These are phyloP conservation scores for Colletotrichum viniferum DNA, from an alignment of 2,329 filamentous ascomycete genomes.

Conservation along the genomic window DNA sequence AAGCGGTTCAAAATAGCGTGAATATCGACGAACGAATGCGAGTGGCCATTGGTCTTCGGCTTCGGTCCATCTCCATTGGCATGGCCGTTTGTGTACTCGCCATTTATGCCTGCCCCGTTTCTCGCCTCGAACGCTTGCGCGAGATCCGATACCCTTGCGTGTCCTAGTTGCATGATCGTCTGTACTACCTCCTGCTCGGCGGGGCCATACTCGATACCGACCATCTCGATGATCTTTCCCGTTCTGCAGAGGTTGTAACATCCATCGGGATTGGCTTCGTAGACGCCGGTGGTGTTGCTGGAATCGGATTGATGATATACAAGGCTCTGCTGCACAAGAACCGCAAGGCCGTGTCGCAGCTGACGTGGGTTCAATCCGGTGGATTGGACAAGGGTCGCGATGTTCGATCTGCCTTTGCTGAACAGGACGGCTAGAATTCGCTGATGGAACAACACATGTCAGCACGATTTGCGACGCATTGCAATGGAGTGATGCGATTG, in stretches of 20 bases:
- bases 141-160: constrained; percentile 74
- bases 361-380: constrained; percentile 77
- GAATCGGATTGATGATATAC: constrained; percentile 73
- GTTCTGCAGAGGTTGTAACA: constrained; percentile 83
- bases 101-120: constrained; percentile 10
- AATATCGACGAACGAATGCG: constrained; percentile 50
- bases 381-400: constrained; percentile 71
- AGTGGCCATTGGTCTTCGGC: constrained; percentile 37
- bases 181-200: constrained; percentile 76
- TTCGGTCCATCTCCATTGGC: constrained; percentile 34
- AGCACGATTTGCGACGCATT: background rate
- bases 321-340: constrained; percentile 88
- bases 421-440: constrained; percentile 83
- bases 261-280: constrained; percentile 81
- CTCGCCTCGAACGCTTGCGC: constrained; percentile 60
- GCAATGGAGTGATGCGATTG: constrained; percentile 5
- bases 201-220: constrained; percentile 76
- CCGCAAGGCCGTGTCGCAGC: constrained; percentile 79
- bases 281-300: constrained; percentile 70
- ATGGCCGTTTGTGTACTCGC: constrained; percentile 29
- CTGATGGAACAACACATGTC: constrained; percentile 48
- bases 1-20: constrained; percentile 57
- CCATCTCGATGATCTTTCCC: constrained; percentile 79
- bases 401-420: constrained; percentile 76
- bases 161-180: constrained; percentile 77